Evolutionary conservation across 345 rosid species (phyloP), one percentile per base, ranked within the genome.

Genomic region (Raphanus sativus): DNA sequence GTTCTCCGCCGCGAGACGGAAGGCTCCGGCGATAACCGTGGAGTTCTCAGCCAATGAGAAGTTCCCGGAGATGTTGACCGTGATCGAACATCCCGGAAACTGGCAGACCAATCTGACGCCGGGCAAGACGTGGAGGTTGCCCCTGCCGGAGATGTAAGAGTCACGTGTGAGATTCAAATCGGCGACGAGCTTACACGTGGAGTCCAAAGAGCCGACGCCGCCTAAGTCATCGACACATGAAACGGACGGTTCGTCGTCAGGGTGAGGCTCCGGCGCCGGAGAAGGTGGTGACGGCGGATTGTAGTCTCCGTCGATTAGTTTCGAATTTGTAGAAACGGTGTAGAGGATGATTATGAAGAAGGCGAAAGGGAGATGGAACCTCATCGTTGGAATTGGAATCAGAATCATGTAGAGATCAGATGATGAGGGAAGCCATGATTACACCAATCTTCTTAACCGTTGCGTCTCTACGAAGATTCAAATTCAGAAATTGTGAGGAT

Each of bases 191-290:
- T 89, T 84, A 77, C 99, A 95, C 12, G 90, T 86, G 74, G 97
- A 81, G 67, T 95, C 98, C 38, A 95, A 76, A 2, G 94, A 81
- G 55, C 99, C 99, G 66, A 89, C 76, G 56, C 99, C 99, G 1
- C 91, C 90, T 16, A 95, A 90, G 83, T 92, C 98, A 10, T 89
- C 99, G 0, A 82, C 75, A 78, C 99, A 95, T 0, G 98, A 92
- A 5, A 89, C 87, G 12, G 97, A 83, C 21, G 97, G 90, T n/a
- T 90, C 61, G 16, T 77, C 81, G 24, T 60, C 1, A 8, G 5
- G 12, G 28, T 58, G 34, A 62, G 94, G 97, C 8, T 83, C 91
- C 15, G 94, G 97, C 0, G 96, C 89, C 0, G 97, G 97, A 8
- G 98, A 75, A 62, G 83, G 95, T 4, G 83, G 95, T 4, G 93